Evolutionary conservation across 225 moss, liverwort and hornwort genomes (phyloP).

Genomic region (Sphagnum contortum): DNA sequence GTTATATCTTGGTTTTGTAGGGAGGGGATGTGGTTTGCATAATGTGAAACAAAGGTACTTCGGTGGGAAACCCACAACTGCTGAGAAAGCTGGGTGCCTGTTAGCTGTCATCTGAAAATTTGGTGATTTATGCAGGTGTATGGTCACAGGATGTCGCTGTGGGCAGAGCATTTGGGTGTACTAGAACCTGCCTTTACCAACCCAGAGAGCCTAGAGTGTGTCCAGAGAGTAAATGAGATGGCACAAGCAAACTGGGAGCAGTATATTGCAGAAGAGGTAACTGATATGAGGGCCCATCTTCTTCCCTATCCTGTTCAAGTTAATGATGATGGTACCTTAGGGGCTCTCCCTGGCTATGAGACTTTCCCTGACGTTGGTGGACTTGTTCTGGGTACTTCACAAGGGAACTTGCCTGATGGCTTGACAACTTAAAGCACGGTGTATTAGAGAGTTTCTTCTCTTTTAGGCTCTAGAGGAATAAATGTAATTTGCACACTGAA

Average conservation of each 20-base stretch:
- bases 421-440: slow-evolving; percentile 29
- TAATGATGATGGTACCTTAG: slow-evolving; percentile 40
- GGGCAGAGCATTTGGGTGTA: slow-evolving; percentile 65
- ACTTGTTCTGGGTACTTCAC: slow-evolving; percentile 43
- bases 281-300: slow-evolving; percentile 59
- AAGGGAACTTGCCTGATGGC: slow-evolving; percentile 52
- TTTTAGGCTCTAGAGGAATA: too few relatives aligned
- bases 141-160: slow-evolving; percentile 71
- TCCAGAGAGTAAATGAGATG: slow-evolving; percentile 45
- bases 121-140: slow-evolving; percentile 30
- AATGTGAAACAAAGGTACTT: too few relatives aligned
- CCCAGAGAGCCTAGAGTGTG: slow-evolving; percentile 54
- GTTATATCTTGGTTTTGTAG: too few relatives aligned
- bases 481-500: too few relatives aligned
- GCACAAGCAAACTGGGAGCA: slow-evolving; percentile 61
- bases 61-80: too few relatives aligned
- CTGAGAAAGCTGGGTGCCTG: too few relatives aligned
- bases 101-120: too few relatives aligned
- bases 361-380: slow-evolving; percentile 82
- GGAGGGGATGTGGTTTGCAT: too few relatives aligned
- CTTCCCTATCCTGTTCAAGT: slow-evolving; percentile 62
- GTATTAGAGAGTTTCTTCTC: too few relatives aligned
- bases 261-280: slow-evolving; percentile 57
- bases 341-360: slow-evolving; percentile 31
- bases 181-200: slow-evolving; percentile 37